Evolutionary conservation across 768 basidiomycete species (phyloP).

Genomic region (Tylopilus plumbeoviolaceoides): DNA sequence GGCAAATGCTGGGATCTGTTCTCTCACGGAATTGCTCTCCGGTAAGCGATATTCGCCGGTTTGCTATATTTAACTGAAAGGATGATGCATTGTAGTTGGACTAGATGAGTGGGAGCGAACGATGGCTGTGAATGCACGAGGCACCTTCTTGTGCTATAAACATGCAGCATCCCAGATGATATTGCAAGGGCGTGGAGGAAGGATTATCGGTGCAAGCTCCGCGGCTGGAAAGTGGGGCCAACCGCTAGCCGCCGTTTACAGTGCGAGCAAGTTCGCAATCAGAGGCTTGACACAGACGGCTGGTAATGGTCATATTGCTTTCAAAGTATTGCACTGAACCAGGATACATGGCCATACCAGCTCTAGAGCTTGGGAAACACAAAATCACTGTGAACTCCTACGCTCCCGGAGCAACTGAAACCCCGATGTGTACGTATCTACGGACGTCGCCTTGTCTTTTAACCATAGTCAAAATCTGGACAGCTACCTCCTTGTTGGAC

Average conservation of each 20-base stretch:
- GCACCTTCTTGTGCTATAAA: conserved; percentile 59
- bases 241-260: conserved; percentile 21
- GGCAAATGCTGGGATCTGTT: conserved; percentile 21
- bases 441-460: background rate
- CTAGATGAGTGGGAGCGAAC: conserved; percentile 38
- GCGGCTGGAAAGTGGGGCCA: conserved; percentile 2
- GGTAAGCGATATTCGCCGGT: background rate
- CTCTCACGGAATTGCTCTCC: background rate
- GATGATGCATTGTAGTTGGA: conserved; percentile 22
- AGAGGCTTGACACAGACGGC: conserved; percentile 39
- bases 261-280: conserved; percentile 39
- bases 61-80: background rate
- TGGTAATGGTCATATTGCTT: conserved; percentile 19
- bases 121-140: conserved; percentile 51
- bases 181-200: conserved; percentile 45
- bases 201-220: conserved; percentile 46
- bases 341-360: background rate
- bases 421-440: conserved; percentile 27
- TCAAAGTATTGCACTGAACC: background rate
- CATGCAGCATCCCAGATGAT: conserved; percentile 63
- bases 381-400: conserved; percentile 40
- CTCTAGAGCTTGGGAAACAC: conserved; percentile 31
- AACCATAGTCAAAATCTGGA: background rate
- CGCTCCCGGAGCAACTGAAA: conserved; percentile 34
- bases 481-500: background rate